A percentile compares a stretch with the other conserved stretches of the same genome.
These are phyloP conservation scores for Haematococcus lacustris DNA, from an alignment of 139 green algal genomes.

Conservation along the genomic window DNA sequence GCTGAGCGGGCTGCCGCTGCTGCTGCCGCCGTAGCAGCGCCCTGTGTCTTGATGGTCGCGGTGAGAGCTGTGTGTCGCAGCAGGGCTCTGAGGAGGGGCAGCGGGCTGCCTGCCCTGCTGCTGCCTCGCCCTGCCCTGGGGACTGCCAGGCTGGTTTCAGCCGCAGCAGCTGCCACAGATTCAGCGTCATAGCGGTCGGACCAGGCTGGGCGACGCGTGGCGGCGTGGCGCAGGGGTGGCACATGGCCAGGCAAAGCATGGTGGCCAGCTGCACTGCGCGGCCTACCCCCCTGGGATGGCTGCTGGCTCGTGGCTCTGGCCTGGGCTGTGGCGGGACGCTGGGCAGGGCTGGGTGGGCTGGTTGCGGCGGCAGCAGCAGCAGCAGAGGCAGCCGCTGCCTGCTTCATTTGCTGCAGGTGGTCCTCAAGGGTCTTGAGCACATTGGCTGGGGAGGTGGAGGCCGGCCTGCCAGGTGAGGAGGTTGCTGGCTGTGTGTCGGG, in stretches of 20 bases:
- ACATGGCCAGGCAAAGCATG: too few species aligned
- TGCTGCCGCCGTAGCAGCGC: not conserved
- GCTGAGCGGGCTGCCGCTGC: not conserved
- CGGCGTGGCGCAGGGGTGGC: not conserved
- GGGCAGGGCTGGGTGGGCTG: too few species aligned
- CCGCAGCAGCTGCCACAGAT: not conserved
- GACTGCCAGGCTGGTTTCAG: not conserved
- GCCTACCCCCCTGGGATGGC: too few species aligned
- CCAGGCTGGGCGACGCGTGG: not conserved
- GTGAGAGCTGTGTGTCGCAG: conserved; percentile 2
- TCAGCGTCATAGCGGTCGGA: not conserved
- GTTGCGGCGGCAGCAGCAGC: too few species aligned
- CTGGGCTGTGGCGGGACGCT: too few species aligned
- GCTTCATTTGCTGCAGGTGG: too few species aligned
- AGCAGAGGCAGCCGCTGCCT: too few species aligned
- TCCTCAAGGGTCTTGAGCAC: too few species aligned
- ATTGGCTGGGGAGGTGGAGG: too few species aligned
- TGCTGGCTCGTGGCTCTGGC: too few species aligned
- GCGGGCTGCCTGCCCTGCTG: not conserved
- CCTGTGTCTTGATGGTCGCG: not conserved
- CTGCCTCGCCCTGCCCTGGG: not conserved
- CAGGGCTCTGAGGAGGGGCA: conserved; percentile 1
- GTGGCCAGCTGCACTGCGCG: too few species aligned
- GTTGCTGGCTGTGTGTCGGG: not conserved
- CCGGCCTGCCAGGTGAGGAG: not conserved